Base-by-base conservation (phyloP, 768 basidiomycete genomes). In the Omphalotus guepiniiformis region DNA sequence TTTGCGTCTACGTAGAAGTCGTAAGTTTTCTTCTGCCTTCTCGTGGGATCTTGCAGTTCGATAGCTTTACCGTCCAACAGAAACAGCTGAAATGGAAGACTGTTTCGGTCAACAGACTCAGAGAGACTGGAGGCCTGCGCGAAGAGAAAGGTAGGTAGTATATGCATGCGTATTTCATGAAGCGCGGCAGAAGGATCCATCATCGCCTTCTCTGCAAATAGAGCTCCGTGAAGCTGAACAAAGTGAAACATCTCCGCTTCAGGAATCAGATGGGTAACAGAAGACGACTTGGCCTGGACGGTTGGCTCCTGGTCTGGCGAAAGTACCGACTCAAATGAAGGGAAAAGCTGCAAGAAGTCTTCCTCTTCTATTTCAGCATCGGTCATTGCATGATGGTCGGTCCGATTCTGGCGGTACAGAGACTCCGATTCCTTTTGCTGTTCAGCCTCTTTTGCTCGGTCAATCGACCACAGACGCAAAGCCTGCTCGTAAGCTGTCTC, bases 1-100 rank as follows among this genome's bases (percentile, higher is more conserved):
- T 95, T 92, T n/a, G 77, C 53, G 52, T 93, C 91, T 11, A 63
- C 52, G 57, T 97, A 97, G 69, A 96, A 96, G 62, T 91, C 81
- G 59, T 83, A 79, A 15, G 72, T 35, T 47, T 52, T 52, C 2
- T 50, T 32, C 34, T 53, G 38, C 19, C 53, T 25, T 48, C 42
- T 19, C 43, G 63, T 34, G n/a, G 53, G 19, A 15, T 46, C 56
- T 28, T 61, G 54, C 9, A 78, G 61, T 6, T 55, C 57, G 12
- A 57, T 55, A 6, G 74, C 54, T 22, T 72, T 66, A 21, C 68
- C 57, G 30, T 71, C 70, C 32, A 89, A 68, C 42, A 79, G 57
- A 7, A 64, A 58, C 18, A 85, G 61, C 52, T 81, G 83, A 42
- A 78, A 68, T 15, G 74, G 68, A 30, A 78, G 60, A n/a, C n/a